Conservation (phyloP, 305 asterid species). For the Fraxinus dipetala region DNA sequence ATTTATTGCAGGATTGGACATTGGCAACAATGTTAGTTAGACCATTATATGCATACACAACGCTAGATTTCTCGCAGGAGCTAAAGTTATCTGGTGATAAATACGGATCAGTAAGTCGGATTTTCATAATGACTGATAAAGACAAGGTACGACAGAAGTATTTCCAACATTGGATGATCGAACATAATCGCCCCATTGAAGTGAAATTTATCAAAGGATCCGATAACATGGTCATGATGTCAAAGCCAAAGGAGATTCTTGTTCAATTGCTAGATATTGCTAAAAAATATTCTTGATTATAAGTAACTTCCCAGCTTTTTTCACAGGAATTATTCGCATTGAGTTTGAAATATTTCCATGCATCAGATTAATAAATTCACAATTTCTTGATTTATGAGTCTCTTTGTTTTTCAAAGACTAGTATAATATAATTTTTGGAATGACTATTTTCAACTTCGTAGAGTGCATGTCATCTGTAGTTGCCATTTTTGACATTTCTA, state of each 20-base stretch:
- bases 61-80: slow-evolving; percentile 20
- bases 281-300: slow-evolving; percentile 3
- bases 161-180: slow-evolving; percentile 22
- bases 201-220: slow-evolving; percentile 23
- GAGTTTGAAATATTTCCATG: not conserved
- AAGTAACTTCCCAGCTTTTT: not conserved
- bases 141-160: slow-evolving; percentile 17
- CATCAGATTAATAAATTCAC: not conserved
- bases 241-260: slow-evolving; percentile 23
- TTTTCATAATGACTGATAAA: slow-evolving; percentile 18
- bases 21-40: slow-evolving; percentile 29
- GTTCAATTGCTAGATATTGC: slow-evolving; percentile 14
- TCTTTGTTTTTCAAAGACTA: not conserved
- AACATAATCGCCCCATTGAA: slow-evolving; percentile 25
- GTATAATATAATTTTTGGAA: not conserved
- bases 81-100: not conserved
- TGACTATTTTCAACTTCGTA: not conserved
- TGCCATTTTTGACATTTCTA: not conserved
- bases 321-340: not conserved
- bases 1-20: slow-evolving; percentile 25
- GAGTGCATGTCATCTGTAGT: not conserved
- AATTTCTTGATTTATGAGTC: not conserved
- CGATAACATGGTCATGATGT: slow-evolving; percentile 35
- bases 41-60: slow-evolving; percentile 21
- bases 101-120: slow-evolving; percentile 29